Evolutionary conservation across 768 basidiomycete genomes (phyloP).

Genomic region (Boletus patriciae): DNA sequence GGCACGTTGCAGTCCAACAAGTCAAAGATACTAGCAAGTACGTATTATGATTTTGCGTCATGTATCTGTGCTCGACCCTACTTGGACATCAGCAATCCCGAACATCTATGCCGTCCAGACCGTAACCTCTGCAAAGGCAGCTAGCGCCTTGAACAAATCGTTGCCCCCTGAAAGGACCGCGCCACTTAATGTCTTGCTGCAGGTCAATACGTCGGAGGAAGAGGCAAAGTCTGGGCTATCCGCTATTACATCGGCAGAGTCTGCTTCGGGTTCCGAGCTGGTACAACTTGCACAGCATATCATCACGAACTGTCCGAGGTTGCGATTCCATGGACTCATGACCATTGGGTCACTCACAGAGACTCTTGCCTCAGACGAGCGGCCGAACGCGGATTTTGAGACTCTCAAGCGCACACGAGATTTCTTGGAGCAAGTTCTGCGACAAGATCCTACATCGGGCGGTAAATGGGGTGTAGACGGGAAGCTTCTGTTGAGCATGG

Average conservation of each 20-base stretch:
- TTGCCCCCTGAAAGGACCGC: constrained; percentile 53
- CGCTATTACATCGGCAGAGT: constrained; percentile 46
- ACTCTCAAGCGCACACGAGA: constrained; percentile 63
- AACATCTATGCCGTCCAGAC: constrained; percentile 90
- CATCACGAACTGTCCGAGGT: constrained; percentile 65
- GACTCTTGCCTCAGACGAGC: constrained; percentile 48
- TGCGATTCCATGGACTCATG: constrained; percentile 88
- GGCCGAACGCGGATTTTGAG: constrained; percentile 73
- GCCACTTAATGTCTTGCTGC: constrained; percentile 81
- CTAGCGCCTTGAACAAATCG: constrained; percentile 74
- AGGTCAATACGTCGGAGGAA: constrained; percentile 96
- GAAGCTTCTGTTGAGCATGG: constrained; percentile 78
- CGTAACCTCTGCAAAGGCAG: constrained; percentile 76
- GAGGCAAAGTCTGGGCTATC: constrained; percentile 83
- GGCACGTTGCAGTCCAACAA: constrained; percentile 94
- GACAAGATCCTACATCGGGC: constrained; percentile 21
- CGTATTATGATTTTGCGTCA: constrained; percentile 17
- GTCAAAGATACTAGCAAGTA: constrained; percentile 83
- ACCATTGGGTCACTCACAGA: constrained; percentile 87
- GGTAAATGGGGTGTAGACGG: constrained; percentile 51
- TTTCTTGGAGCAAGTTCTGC: constrained; percentile 49
- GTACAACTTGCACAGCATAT: constrained; percentile 69
- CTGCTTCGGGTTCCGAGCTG: constrained; percentile 48
- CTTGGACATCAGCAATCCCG: constrained; percentile 61
- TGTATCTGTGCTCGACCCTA: constrained; percentile 4